Conservation (phyloP, 331 rosid genomes). For the Telfairia occidentalis region DNA sequence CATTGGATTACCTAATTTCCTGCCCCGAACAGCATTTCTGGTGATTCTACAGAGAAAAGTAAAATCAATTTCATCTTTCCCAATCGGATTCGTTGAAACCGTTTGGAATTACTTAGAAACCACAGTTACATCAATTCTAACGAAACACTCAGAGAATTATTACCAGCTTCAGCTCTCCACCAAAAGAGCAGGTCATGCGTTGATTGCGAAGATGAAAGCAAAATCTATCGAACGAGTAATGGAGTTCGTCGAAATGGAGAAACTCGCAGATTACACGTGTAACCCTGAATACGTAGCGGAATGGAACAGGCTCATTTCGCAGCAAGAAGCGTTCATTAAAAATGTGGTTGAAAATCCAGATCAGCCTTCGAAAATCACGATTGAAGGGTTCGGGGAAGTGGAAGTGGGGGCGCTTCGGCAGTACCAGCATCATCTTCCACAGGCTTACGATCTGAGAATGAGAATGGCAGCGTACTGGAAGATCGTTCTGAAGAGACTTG, state of each 20-base stretch:
- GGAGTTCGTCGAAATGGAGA: conserved; percentile 16
- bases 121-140: not conserved
- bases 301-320: conserved; percentile 1
- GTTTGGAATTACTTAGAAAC: conserved; percentile 4
- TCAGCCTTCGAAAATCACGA: not conserved
- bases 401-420: not conserved
- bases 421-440: not conserved
- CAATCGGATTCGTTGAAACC: not conserved
- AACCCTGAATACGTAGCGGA: not conserved
- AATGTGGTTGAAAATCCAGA: not conserved
- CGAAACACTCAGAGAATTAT: not conserved
- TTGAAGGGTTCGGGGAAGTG: conserved; percentile 3
- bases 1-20: conserved; percentile 8
- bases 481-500: not conserved
- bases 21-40: not conserved
- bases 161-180: not conserved
- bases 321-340: not conserved
- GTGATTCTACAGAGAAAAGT: not conserved
- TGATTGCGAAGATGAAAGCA: not conserved
- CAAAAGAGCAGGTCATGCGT: not conserved
- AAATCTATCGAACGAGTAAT: not conserved
- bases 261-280: not conserved
- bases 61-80: not conserved
- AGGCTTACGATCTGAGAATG: conserved; percentile 10
- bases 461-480: conserved; percentile 12